A percentile compares a stretch with the other conserved stretches of the same genome.
Evolutionary conservation across 805 yeast species (phyloP).

Genomic region (Saccharomyces mikatae): DNA sequence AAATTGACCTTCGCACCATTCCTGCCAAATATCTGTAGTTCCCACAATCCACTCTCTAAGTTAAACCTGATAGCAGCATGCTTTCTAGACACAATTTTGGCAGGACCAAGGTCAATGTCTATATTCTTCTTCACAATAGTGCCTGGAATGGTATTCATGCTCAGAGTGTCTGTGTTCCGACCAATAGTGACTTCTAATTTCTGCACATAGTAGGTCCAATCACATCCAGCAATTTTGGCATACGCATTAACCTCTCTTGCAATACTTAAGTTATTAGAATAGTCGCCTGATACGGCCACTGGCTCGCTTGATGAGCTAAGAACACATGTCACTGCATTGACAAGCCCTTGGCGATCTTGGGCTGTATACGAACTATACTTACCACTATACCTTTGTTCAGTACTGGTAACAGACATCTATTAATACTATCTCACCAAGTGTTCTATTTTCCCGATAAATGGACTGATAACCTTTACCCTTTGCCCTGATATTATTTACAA

Average conservation of each 20-base stretch:
- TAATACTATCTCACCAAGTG: background rate
- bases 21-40: conserved; percentile 70
- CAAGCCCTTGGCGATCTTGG: conserved; percentile 39
- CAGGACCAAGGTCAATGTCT: conserved; percentile 88
- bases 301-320: conserved; percentile 62
- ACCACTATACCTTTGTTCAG: background rate
- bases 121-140: background rate
- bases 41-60: conserved; percentile 69
- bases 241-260: conserved; percentile 84
- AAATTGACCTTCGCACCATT: conserved; percentile 91
- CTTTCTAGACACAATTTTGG: conserved; percentile 87
- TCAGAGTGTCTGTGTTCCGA: conserved; percentile 49
- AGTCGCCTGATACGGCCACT: conserved; percentile 66
- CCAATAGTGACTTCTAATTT: conserved; percentile 70
- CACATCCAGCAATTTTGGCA: conserved; percentile 86
- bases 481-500: background rate
- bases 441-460: background rate
- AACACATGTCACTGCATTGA: conserved; percentile 65
- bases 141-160: background rate
- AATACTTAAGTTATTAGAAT: conserved; percentile 58
- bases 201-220: conserved; percentile 92
- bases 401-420: background rate
- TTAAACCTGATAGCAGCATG: conserved; percentile 84
- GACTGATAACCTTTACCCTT: background rate
- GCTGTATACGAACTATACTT: conserved; percentile 4